phyloP scores from a whole-genome alignment of 2,329 filamentous ascomycete species.

The Mycocentrospora acerina region DNA sequence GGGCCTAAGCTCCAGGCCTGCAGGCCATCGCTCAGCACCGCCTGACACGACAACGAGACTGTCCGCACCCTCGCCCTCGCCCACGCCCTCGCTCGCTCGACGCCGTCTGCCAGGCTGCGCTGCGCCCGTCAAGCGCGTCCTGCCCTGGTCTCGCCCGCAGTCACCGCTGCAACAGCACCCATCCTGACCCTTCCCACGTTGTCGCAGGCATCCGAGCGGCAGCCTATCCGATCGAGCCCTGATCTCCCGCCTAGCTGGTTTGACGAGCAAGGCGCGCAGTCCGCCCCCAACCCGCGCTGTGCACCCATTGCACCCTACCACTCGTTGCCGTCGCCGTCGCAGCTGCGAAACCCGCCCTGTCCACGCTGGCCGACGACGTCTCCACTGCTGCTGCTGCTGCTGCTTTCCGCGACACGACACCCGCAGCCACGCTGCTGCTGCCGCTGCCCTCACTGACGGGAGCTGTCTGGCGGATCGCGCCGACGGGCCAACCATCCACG shows the following conservation, averaged over 20 bases:
- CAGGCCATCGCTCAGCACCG: background rate
- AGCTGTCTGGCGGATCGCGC: constrained; percentile 18
- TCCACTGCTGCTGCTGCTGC: constrained; percentile 6
- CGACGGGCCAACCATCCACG: constrained; percentile 17
- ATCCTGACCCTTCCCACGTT: no score
- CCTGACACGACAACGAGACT: no score
- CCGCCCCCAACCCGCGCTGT: constrained; percentile 8
- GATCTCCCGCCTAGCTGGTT: constrained; percentile 8
- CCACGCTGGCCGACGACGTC: constrained; percentile 6
- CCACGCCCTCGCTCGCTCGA: no score
- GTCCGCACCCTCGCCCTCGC: no score
- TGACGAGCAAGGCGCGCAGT: constrained; percentile 8
- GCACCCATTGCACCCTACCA: constrained; percentile 9
- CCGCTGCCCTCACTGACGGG: constrained; percentile 16
- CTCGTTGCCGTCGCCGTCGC: constrained; percentile 7
- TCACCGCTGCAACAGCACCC: no score
- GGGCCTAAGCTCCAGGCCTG: constrained; percentile 2
- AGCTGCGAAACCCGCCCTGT: constrained; percentile 3
- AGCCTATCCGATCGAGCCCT: constrained; percentile 3
- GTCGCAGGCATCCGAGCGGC: constrained; percentile 1
- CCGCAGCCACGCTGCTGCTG: constrained; percentile 2
- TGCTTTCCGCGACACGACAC: constrained; percentile 1
- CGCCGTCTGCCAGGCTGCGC: no score
- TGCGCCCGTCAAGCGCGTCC: no score
- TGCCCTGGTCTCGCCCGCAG: no score